Percentiles rank a stretch among this genome's conserved stretches.
phyloP scores from a whole-genome alignment of 129 eudicot genomes.

The Sambucus nigra region DNA sequence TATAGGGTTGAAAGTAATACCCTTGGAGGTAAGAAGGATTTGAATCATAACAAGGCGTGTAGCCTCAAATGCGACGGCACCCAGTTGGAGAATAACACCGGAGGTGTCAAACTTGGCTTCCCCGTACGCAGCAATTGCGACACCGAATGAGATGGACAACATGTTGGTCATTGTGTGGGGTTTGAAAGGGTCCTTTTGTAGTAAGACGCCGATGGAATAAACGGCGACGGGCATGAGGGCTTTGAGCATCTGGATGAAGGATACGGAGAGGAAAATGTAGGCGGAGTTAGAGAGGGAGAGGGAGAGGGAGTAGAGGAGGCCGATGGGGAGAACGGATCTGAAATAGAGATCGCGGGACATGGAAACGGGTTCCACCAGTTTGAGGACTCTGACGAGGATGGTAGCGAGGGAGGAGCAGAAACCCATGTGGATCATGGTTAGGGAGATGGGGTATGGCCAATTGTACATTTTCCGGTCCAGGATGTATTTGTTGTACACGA shows the following conservation, averaged over 20 bases:
- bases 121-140: slow-evolving; percentile 70
- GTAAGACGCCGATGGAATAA: slow-evolving; percentile 33
- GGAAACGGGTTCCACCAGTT: slow-evolving; percentile 42
- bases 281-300: slow-evolving; percentile 66
- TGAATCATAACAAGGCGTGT: slow-evolving; percentile 63
- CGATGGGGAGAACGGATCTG: slow-evolving; percentile 60
- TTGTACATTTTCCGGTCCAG: slow-evolving; percentile 52
- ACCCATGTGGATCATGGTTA: slow-evolving; percentile 63
- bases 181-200: slow-evolving; percentile 41
- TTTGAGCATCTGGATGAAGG: slow-evolving; percentile 64
- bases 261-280: slow-evolving; percentile 59
- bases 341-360: slow-evolving; percentile 46
- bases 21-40: slow-evolving; percentile 41
- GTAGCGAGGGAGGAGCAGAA: slow-evolving; percentile 53
- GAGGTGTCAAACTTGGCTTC: slow-evolving; percentile 45
- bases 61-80: slow-evolving; percentile 62
- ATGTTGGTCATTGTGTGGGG: slow-evolving; percentile 35
- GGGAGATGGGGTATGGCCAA: slow-evolving; percentile 60
- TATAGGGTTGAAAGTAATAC: slow-evolving; percentile 53
- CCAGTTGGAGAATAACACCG: slow-evolving; percentile 47
- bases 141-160: slow-evolving; percentile 60
- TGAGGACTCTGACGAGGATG: slow-evolving; percentile 23
- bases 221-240: slow-evolving; percentile 74
- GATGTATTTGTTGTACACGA: slow-evolving; percentile 60
- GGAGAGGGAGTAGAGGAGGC: slow-evolving; percentile 37